phyloP scores from a whole-genome alignment of 768 basidiomycete genomes.

The Lactifluus volemus region DNA sequence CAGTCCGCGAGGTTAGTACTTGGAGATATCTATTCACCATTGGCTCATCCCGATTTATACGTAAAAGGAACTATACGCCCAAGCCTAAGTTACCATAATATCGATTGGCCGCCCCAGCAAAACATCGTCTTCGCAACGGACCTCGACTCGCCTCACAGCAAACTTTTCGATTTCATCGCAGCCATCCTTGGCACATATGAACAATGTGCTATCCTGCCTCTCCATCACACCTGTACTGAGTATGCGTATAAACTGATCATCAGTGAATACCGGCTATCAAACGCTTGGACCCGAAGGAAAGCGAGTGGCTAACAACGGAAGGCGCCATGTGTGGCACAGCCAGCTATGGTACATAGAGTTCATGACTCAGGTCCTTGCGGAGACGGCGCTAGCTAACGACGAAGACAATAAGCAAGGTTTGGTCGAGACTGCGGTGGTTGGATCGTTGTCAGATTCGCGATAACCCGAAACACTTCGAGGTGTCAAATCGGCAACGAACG shows the following conservation, averaged over 20 bases:
- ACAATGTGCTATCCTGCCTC: slow-evolving; percentile 54
- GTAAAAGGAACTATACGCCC: slow-evolving; percentile 70
- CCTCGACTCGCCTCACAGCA: slow-evolving; percentile 76
- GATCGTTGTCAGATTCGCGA: slow-evolving; percentile 63
- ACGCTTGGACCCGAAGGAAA: slow-evolving; percentile 71
- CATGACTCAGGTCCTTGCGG: slow-evolving; percentile 88
- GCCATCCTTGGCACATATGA: slow-evolving; percentile 63
- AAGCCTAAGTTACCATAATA: slow-evolving; percentile 73
- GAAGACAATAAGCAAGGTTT: slow-evolving; percentile 60
- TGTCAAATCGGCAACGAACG: slow-evolving; percentile 55
- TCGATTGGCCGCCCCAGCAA: slow-evolving; percentile 85
- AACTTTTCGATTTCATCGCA: slow-evolving; percentile 59
- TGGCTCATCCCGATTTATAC: not conserved
- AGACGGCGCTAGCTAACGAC: slow-evolving; percentile 71
- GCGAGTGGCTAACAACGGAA: slow-evolving; percentile 78
- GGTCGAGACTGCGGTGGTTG: slow-evolving; percentile 62
- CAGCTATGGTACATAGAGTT: slow-evolving; percentile 95
- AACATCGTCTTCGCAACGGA: slow-evolving; percentile 76
- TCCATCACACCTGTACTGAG: slow-evolving; percentile 56
- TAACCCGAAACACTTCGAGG: slow-evolving; percentile 55
- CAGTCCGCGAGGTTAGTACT: slow-evolving; percentile 57
- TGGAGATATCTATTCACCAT: not conserved
- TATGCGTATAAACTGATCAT: slow-evolving; percentile 70
- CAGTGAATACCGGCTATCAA: slow-evolving; percentile 85
- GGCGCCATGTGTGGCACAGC: slow-evolving; percentile 95